Conservation (phyloP, 257 asterid genomes). For the Jacaranda copaia region DNA sequence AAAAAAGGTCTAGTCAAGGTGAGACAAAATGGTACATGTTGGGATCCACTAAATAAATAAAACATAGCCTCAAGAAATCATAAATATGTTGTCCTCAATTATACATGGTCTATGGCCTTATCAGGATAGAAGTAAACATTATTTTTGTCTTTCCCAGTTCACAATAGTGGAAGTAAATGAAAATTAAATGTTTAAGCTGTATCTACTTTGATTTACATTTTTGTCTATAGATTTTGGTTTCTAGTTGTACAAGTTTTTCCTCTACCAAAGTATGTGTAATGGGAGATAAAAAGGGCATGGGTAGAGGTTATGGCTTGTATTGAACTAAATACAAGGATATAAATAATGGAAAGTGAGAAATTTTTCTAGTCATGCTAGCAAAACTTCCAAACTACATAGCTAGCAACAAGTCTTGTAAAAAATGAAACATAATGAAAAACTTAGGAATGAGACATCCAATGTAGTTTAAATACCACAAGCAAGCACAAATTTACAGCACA, state of each 20-base stretch:
- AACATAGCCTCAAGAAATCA: not conserved
- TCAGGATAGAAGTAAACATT: not conserved
- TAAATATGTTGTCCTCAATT: not conserved
- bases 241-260: too few species aligned
- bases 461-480: not conserved
- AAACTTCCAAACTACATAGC: not conserved
- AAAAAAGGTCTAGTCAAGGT: not conserved
- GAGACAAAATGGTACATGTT: not conserved
- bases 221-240: too few species aligned
- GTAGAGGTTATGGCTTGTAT: not conserved
- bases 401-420: conserved; percentile 1
- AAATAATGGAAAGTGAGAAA: not conserved
- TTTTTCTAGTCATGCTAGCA: not conserved
- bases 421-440: conserved; percentile 8
- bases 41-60: conserved; percentile 17
- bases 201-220: too few species aligned
- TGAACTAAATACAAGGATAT: too few species aligned
- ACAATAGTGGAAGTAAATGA: not conserved
- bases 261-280: not conserved
- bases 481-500: not conserved
- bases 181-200: not conserved
- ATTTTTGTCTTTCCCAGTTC: not conserved
- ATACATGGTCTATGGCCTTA: not conserved
- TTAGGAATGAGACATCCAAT: conserved; percentile 1
- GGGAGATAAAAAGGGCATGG: not conserved